phyloP scores from a whole-genome alignment of 2,329 filamentous ascomycete species.

The Aureobasidium musti region DNA sequence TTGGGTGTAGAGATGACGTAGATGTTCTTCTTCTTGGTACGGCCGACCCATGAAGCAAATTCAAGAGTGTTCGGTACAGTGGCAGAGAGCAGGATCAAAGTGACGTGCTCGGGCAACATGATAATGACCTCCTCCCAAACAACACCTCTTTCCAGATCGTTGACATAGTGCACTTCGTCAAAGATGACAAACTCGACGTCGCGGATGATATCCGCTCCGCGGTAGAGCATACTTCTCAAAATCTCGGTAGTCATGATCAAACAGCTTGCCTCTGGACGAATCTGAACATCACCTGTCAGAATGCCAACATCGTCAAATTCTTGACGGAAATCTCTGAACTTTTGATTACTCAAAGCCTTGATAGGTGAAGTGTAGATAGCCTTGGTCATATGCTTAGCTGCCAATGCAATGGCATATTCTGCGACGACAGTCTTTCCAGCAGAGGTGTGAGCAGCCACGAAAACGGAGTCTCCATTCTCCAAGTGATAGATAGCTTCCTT shows the following conservation, averaged over 20 bases:
- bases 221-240: slow-evolving; percentile 94
- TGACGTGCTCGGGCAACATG: slow-evolving; percentile 97
- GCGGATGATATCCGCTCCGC: slow-evolving; percentile 90
- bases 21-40: slow-evolving; percentile 98
- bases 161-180: slow-evolving; percentile 98
- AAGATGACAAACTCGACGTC: slow-evolving; percentile 99
- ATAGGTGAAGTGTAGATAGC: slow-evolving; percentile 99
- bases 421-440: slow-evolving; percentile 98
- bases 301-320: slow-evolving; percentile 96
- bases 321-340: slow-evolving; percentile 90
- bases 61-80: slow-evolving; percentile 98
- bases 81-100: slow-evolving; percentile 89
- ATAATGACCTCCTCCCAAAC: slow-evolving; percentile 99
- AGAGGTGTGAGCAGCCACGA: slow-evolving; percentile 96
- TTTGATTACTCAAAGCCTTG: slow-evolving; percentile 97
- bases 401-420: slow-evolving; percentile 94
- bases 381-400: slow-evolving; percentile 99
- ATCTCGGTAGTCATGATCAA: slow-evolving; percentile 99
- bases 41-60: slow-evolving; percentile 96
- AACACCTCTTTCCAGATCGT: slow-evolving; percentile 91
- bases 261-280: slow-evolving; percentile 95
- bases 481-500: slow-evolving; percentile 98
- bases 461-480: slow-evolving; percentile 94
- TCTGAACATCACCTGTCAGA: slow-evolving; percentile 95
- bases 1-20: slow-evolving; percentile 99